These are phyloP conservation scores for Salix purpurea DNA, from an alignment of 345 rosid genomes.

Conservation along the genomic window DNA sequence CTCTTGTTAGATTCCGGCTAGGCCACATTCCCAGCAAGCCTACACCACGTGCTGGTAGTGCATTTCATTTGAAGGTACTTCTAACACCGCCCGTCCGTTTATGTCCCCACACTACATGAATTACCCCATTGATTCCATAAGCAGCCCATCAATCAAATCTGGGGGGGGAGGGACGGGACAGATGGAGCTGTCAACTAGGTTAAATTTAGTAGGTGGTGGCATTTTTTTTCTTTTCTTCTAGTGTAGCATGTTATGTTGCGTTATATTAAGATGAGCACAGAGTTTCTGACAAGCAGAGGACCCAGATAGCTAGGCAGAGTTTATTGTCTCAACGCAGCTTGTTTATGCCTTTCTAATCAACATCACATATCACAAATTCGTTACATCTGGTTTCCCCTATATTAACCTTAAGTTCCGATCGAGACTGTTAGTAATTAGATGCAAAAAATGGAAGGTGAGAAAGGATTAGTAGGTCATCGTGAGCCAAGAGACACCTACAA, in stretches of 20 bases:
- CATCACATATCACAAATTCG: conserved; percentile 12
- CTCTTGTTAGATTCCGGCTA: conserved; percentile 24
- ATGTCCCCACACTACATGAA: conserved; percentile 44
- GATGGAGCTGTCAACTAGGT: conserved; percentile 21
- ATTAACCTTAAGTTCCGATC: conserved; percentile 20
- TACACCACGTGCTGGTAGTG: conserved; percentile 20
- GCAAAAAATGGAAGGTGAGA: conserved; percentile 43
- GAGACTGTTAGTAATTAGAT: neutral
- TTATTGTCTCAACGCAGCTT: conserved; percentile 11
- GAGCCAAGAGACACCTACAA: conserved; percentile 59
- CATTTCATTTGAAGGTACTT: conserved; percentile 22
- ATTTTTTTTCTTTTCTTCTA: too few relatives aligned
- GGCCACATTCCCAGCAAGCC: conserved; percentile 16
- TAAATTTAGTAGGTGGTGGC: neutral
- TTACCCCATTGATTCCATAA: conserved; percentile 40
- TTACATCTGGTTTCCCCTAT: neutral
- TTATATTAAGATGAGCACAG: neutral
- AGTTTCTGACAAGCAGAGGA: neutral
- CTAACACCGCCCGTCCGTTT: conserved; percentile 41
- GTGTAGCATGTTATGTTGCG: too few relatives aligned
- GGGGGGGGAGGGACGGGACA: neutral
- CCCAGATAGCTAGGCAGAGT: neutral
- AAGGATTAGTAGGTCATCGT: conserved; percentile 29
- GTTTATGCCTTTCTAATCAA: conserved; percentile 27
- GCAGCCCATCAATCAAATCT: conserved; percentile 55